phyloP scores from a whole-genome alignment of 257 asterid genomes.

The Forsythia viridissima region DNA sequence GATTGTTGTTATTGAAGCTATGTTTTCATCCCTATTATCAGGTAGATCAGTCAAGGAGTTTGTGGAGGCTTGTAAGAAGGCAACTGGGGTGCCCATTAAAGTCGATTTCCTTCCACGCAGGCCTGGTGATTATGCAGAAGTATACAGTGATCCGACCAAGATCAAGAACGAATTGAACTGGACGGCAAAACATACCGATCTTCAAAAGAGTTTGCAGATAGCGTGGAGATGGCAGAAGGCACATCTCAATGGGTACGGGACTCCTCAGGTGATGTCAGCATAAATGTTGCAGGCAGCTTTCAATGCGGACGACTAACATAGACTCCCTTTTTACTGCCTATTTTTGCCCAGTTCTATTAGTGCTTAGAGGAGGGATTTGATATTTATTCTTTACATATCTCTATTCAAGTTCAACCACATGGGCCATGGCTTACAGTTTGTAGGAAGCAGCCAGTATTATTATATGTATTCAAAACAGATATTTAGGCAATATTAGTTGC shows the following conservation, averaged over 20 bases:
- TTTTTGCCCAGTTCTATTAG: neutral
- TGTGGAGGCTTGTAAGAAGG: slow-evolving; percentile 92
- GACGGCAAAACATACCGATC: slow-evolving; percentile 77
- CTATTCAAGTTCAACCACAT: neutral
- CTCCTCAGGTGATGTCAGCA: slow-evolving; percentile 41
- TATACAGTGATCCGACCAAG: slow-evolving; percentile 78
- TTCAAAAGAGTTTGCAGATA: slow-evolving; percentile 62
- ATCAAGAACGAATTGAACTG: slow-evolving; percentile 74
- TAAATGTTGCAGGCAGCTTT: slow-evolving; percentile 27
- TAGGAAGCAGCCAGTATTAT: neutral
- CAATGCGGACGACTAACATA: neutral
- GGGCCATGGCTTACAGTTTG: neutral
- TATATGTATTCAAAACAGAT: neutral
- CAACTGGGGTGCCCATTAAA: slow-evolving; percentile 77
- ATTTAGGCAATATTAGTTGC: neutral
- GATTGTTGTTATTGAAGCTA: slow-evolving; percentile 9
- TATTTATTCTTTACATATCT: neutral
- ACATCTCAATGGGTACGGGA: slow-evolving; percentile 64
- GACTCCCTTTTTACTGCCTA: neutral
- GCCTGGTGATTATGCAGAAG: slow-evolving; percentile 96
- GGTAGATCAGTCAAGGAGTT: slow-evolving; percentile 96
- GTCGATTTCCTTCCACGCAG: slow-evolving; percentile 85
- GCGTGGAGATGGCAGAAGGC: slow-evolving; percentile 99
- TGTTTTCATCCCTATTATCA: slow-evolving; percentile 25
- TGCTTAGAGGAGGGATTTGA: neutral